Conservation (phyloP, 1,139 yeast species). For the Debaryomycetaceae sp. region DNA sequence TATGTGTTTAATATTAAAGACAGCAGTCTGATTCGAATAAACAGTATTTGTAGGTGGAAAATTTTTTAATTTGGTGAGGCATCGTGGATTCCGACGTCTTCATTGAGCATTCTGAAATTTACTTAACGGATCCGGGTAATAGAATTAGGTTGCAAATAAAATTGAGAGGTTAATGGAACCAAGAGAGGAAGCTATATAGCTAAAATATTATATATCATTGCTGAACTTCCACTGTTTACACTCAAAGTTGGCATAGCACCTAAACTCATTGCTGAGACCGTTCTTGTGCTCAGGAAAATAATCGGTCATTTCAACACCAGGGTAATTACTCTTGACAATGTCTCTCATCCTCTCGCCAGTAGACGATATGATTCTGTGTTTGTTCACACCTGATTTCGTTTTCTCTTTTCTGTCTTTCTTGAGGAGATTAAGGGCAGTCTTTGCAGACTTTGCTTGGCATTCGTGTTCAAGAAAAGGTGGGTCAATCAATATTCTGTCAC, state of each 20-base stretch:
- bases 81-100: neutral
- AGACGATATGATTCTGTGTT: conserved; percentile 60
- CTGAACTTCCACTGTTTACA: conserved; percentile 35
- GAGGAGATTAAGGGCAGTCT: conserved; percentile 63
- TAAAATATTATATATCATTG: neutral
- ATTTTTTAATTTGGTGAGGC: conserved; percentile 2
- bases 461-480: conserved; percentile 84
- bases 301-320: conserved; percentile 59
- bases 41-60: conserved; percentile 5
- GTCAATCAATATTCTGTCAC: conserved; percentile 76
- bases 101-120: neutral
- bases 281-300: conserved; percentile 80
- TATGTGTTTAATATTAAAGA: conserved; percentile 1
- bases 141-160: neutral
- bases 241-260: conserved; percentile 79
- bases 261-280: conserved; percentile 82
- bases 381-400: conserved; percentile 38
- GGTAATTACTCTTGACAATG: conserved; percentile 58
- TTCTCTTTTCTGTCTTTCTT: conserved; percentile 33
- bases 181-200: neutral
- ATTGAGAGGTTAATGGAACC: no score
- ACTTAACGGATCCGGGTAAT: neutral
- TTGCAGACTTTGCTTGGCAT: conserved; percentile 73
- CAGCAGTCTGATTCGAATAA: neutral
- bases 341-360: conserved; percentile 87